phyloP scores from a whole-genome alignment of 2,329 filamentous ascomycete species.

The Penicillium sp. region DNA sequence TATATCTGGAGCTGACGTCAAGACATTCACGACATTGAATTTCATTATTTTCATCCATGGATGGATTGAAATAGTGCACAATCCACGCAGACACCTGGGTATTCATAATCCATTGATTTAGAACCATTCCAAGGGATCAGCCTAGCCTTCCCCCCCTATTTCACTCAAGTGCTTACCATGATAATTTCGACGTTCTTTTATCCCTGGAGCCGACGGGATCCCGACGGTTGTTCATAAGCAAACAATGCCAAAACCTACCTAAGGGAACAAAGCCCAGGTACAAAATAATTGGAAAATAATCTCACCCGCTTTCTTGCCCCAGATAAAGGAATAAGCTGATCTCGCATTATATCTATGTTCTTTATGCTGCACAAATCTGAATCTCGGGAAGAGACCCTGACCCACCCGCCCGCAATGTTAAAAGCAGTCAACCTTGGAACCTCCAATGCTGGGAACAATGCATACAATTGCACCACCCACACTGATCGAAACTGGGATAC shows the following conservation, averaged over 20 bases:
- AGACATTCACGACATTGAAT: no score
- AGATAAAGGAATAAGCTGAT: neutral
- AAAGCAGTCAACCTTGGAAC: neutral
- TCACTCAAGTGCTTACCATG: no score
- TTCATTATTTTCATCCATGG: no score
- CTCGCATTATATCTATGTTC: neutral
- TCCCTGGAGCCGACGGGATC: neutral
- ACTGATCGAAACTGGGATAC: neutral
- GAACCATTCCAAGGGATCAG: no score
- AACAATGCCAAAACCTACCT: neutral
- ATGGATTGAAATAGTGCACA: no score
- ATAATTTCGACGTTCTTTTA: neutral
- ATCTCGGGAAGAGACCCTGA: neutral
- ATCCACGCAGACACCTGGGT: no score
- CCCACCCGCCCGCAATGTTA: neutral
- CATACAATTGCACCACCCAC: neutral
- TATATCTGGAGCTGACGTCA: no score
- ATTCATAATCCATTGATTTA: no score
- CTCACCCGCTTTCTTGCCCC: neutral
- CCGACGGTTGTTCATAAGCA: neutral
- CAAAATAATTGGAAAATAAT: neutral
- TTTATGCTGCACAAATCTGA: neutral
- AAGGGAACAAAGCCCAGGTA: neutral
- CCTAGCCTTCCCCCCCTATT: no score
- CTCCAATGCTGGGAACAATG: neutral